Evolutionary conservation across 2,329 filamentous ascomycete species (phyloP).

Genomic region (Graphiopsis chlorocephala): DNA sequence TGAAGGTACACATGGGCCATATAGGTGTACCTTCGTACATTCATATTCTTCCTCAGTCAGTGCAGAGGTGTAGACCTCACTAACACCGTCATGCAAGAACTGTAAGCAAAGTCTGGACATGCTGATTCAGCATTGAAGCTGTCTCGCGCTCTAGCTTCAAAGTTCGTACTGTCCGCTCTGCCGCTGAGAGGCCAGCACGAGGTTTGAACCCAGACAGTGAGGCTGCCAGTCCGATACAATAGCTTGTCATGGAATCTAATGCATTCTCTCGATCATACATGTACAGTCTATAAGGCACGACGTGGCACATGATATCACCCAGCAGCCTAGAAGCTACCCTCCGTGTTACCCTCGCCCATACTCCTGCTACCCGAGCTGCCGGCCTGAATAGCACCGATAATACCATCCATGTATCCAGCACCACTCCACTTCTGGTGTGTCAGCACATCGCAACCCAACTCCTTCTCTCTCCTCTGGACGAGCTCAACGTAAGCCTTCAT

Average conservation of each 20-base stretch:
- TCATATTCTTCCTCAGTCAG: too few relatives aligned
- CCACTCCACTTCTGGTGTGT: slow-evolving; percentile 90
- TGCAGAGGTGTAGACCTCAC: too few relatives aligned
- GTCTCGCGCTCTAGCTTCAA: too few relatives aligned
- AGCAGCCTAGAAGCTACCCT: slow-evolving; percentile 49
- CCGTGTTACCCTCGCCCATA: slow-evolving; percentile 94
- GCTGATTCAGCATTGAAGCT: too few relatives aligned
- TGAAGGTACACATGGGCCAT: too few relatives aligned
- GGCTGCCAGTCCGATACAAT: not conserved
- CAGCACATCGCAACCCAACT: slow-evolving; percentile 84
- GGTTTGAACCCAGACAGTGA: too few relatives aligned
- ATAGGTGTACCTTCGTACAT: too few relatives aligned
- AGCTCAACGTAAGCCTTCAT: slow-evolving; percentile 98
- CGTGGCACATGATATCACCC: not conserved
- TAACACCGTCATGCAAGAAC: too few relatives aligned
- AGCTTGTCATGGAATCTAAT: not conserved
- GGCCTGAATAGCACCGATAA: slow-evolving; percentile 84
- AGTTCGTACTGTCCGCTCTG: too few relatives aligned
- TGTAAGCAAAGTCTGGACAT: too few relatives aligned
- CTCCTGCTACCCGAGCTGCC: slow-evolving; percentile 85
- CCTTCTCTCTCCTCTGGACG: slow-evolving; percentile 86
- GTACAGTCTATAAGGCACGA: not conserved
- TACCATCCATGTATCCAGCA: slow-evolving; percentile 77
- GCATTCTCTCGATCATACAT: not conserved
- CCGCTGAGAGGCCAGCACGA: too few relatives aligned